Conservation (phyloP, 495 filamentous ascomycete species). For the Tirmania nivea region DNA sequence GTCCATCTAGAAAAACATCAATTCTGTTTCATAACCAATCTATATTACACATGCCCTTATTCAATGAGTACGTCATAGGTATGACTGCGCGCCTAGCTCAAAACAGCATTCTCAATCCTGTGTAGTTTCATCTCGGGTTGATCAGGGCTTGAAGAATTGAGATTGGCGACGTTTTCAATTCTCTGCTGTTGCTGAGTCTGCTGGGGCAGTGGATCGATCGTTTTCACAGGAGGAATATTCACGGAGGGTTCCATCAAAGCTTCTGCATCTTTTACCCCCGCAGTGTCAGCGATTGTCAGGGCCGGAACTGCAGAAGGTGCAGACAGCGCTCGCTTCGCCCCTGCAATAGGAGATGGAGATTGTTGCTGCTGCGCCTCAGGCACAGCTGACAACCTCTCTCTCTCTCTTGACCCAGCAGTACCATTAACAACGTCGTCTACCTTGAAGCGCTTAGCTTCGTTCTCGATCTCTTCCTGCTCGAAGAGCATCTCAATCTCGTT, state of each 20-base stretch:
- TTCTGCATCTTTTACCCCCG: too few species aligned
- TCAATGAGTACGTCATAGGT: too few species aligned
- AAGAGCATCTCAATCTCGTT: constrained; percentile 19
- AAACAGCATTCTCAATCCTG: background rate
- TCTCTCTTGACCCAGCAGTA: background rate
- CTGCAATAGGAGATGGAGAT: background rate
- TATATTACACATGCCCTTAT: too few species aligned
- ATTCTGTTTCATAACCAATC: too few species aligned
- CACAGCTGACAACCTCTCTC: background rate
- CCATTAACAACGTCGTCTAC: background rate
- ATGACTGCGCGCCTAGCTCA: background rate
- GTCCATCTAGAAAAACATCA: too few species aligned
- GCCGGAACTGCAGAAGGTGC: background rate
- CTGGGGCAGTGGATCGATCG: background rate
- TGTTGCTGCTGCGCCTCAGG: background rate
- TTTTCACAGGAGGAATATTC: too few species aligned
- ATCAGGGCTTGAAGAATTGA: background rate
- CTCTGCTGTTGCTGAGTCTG: background rate
- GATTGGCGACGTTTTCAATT: background rate
- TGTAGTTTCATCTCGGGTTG: background rate
- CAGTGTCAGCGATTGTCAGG: background rate
- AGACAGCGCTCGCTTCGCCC: background rate
- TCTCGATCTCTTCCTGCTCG: constrained; percentile 14
- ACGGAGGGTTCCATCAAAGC: too few species aligned
- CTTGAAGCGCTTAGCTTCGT: background rate